These are phyloP conservation scores for Globisporangium paroecandrum DNA, from an alignment of 352 stramenopile species.

Conservation along the genomic window DNA sequence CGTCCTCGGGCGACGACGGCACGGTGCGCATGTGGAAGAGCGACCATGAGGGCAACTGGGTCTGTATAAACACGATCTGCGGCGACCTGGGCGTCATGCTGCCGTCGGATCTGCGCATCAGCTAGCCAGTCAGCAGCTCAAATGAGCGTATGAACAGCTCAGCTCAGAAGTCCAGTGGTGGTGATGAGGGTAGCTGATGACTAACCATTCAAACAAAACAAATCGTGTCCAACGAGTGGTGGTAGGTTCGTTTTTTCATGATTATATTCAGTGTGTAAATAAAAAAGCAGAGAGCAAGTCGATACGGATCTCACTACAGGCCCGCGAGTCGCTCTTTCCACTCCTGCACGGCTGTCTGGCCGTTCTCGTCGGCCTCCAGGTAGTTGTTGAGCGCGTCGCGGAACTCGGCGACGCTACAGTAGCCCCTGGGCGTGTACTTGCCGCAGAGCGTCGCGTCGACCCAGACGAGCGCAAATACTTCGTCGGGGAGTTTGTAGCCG, in stretches of 20 bases:
- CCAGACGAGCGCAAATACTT: slow-evolving; percentile 76
- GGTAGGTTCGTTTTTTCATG: neutral
- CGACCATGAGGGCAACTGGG: slow-evolving; percentile 90
- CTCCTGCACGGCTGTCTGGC: slow-evolving; percentile 38
- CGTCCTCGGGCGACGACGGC: slow-evolving; percentile 91
- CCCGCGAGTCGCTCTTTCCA: slow-evolving; percentile 40
- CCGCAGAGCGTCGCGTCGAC: slow-evolving; percentile 39
- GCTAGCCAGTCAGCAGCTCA: neutral
- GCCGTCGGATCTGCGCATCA: slow-evolving; percentile 25
- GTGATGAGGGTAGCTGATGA: neutral
- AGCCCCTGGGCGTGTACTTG: slow-evolving; percentile 38
- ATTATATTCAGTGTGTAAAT: slow-evolving; percentile 12
- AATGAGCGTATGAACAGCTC: neutral
- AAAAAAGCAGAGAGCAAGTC: neutral
- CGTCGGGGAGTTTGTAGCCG: slow-evolving; percentile 50
- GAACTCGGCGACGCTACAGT: slow-evolving; percentile 65
- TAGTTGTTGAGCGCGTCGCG: slow-evolving; percentile 74
- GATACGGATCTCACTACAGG: neutral
- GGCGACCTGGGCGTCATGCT: slow-evolving; percentile 54
- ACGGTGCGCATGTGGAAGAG: slow-evolving; percentile 95
- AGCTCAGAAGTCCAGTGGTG: neutral
- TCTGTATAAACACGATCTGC: slow-evolving; percentile 86
- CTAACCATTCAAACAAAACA: neutral
- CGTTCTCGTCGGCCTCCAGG: slow-evolving; percentile 44
- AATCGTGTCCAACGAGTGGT: neutral